Evolutionary conservation across 2,329 filamentous ascomycete genomes (phyloP).

Genomic region (Beauveria bassiana): DNA sequence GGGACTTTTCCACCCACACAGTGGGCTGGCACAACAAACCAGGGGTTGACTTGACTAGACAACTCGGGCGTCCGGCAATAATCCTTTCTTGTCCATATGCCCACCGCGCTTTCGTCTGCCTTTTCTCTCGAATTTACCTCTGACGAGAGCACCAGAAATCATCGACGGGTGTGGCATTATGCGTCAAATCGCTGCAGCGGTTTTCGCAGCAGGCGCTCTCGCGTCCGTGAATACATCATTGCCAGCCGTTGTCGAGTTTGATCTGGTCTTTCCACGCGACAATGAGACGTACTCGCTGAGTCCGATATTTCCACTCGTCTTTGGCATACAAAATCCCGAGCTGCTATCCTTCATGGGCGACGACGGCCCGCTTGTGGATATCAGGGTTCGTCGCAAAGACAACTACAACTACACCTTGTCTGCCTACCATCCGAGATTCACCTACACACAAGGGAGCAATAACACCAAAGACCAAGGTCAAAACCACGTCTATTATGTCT

Average conservation of each 20-base stretch:
- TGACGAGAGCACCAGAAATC: no score
- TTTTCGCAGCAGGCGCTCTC: neutral
- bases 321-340: neutral
- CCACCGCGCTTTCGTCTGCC: no score
- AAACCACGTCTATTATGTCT: neutral
- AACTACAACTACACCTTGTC: neutral
- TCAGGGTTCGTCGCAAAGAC: neutral
- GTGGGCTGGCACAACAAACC: no score
- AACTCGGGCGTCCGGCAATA: no score
- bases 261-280: neutral
- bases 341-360: neutral
- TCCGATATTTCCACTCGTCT: neutral
- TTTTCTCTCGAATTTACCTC: no score
- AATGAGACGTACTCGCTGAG: neutral
- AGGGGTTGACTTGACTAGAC: no score
- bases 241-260: neutral
- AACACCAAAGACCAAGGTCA: neutral
- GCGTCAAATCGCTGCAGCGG: neutral
- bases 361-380: neutral
- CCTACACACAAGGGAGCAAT: neutral
- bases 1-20: no score
- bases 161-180: neutral
- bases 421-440: neutral
- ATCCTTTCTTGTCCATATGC: no score
- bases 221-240: neutral